Evolutionary conservation across 345 rosid species (phyloP).

Genomic region (Rhizophora mangle): DNA sequence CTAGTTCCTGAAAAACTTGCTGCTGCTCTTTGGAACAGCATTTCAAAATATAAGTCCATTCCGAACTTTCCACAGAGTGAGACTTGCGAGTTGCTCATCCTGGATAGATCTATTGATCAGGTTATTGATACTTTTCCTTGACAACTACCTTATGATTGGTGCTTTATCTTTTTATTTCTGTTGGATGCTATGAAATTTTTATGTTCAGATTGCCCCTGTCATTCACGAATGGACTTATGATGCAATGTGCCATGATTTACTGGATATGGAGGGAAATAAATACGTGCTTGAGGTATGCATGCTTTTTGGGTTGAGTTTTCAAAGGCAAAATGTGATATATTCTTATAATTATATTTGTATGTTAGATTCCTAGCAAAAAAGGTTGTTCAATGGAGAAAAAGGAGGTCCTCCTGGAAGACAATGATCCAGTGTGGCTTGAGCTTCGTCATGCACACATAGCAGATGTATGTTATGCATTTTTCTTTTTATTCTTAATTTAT

Average conservation of each 20-base stretch:
- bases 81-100: slow-evolving; percentile 82
- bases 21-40: slow-evolving; percentile 52
- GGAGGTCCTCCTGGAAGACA: slow-evolving; percentile 75
- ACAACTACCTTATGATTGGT: slow-evolving; percentile 2
- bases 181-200: slow-evolving; percentile 14
- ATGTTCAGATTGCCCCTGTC: slow-evolving; percentile 79
- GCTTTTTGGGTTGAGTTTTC: not conserved
- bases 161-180: not conserved
- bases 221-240: slow-evolving; percentile 99
- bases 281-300: slow-evolving; percentile 58
- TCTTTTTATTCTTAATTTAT: slow-evolving; percentile 15
- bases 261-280: slow-evolving; percentile 87
- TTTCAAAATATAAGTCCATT: slow-evolving; percentile 64
- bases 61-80: slow-evolving; percentile 84
- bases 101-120: slow-evolving; percentile 94
- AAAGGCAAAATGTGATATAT: not conserved
- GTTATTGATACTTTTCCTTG: slow-evolving; percentile 35
- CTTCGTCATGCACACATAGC: slow-evolving; percentile 92
- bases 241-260: slow-evolving; percentile 96
- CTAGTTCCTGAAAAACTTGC: slow-evolving; percentile 73
- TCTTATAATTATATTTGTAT: slow-evolving; percentile 9
- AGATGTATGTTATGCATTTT: slow-evolving; percentile 50
- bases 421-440: slow-evolving; percentile 92
- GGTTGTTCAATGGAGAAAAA: slow-evolving; percentile 69
- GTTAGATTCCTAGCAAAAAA: slow-evolving; percentile 72